phyloP scores from a whole-genome alignment of 2,329 filamentous ascomycete species.

The Talaromyces pinophilus region DNA sequence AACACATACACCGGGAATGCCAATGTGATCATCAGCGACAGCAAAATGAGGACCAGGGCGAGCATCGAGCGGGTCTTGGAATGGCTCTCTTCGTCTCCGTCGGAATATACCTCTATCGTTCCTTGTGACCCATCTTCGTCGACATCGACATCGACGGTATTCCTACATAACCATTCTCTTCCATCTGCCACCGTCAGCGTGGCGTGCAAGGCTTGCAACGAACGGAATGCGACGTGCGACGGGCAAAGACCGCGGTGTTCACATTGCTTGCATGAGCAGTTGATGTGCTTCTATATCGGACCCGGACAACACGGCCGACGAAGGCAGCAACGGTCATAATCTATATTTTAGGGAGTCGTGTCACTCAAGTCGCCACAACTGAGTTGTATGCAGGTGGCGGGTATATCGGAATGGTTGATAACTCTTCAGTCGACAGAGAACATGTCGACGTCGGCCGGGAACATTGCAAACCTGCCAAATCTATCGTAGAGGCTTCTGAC shows the following conservation, averaged over 20 bases:
- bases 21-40: not conserved
- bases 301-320: not conserved
- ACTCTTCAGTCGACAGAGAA: not conserved
- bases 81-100: constrained; percentile 18
- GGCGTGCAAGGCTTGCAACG: constrained; percentile 21
- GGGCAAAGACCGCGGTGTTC: constrained; percentile 20
- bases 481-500: not conserved
- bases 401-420: not conserved
- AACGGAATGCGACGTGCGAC: constrained; percentile 15
- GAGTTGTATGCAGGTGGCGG: constrained; percentile 21
- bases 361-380: not conserved
- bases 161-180: not conserved
- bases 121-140: not conserved
- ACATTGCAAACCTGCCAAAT: not conserved
- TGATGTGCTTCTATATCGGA: constrained; percentile 24
- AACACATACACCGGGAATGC: not conserved
- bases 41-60: constrained; percentile 9
- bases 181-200: not conserved
- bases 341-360: not conserved
- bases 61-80: constrained; percentile 18
- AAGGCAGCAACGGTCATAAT: not conserved
- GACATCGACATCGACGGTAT: not conserved
- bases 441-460: not conserved
- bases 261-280: constrained; percentile 22
- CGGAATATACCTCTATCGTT: not conserved